phyloP scores from a whole-genome alignment of 805 yeast genomes.

The Barnettozyma salicaria region DNA sequence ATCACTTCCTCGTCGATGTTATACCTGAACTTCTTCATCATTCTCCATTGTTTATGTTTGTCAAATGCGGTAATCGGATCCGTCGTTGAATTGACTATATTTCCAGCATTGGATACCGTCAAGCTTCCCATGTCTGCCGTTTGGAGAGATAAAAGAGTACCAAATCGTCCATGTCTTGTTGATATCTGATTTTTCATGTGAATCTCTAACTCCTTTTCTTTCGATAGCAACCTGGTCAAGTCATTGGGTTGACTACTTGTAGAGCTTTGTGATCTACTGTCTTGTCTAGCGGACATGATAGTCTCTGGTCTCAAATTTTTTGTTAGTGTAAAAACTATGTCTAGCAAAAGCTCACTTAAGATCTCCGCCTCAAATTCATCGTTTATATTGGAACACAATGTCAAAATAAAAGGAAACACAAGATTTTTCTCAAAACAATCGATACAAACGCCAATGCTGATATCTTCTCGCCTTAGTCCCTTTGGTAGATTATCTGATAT shows the following conservation, averaged over 20 bases:
- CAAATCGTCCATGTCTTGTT: slow-evolving; percentile 86
- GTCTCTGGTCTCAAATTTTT: slow-evolving; percentile 43
- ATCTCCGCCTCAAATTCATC: slow-evolving; percentile 54
- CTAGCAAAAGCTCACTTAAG: slow-evolving; percentile 60
- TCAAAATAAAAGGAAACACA: slow-evolving; percentile 67
- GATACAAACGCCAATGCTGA: slow-evolving; percentile 55
- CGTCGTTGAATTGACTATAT: slow-evolving; percentile 39
- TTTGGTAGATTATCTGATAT: slow-evolving; percentile 41
- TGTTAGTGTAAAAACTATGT: slow-evolving; percentile 57
- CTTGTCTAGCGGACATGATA: slow-evolving; percentile 11
- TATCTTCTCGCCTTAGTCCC: slow-evolving; percentile 57
- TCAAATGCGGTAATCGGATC: slow-evolving; percentile 63
- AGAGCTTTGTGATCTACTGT: neutral
- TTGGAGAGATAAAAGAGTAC: slow-evolving; percentile 72
- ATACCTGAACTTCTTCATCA: slow-evolving; percentile 27
- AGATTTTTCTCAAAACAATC: slow-evolving; percentile 57
- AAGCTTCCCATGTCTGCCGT: slow-evolving; percentile 52
- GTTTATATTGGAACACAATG: slow-evolving; percentile 61
- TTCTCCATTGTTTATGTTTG: slow-evolving; percentile 58
- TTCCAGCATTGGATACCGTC: slow-evolving; percentile 70
- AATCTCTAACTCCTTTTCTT: slow-evolving; percentile 52
- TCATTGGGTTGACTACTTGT: slow-evolving; percentile 1
- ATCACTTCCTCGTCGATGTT: slow-evolving; percentile 27
- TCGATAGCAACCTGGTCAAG: slow-evolving; percentile 41
- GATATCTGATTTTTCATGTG: slow-evolving; percentile 45